phyloP scores from a whole-genome alignment of 768 basidiomycete species.

The Crepidotus variabilis region DNA sequence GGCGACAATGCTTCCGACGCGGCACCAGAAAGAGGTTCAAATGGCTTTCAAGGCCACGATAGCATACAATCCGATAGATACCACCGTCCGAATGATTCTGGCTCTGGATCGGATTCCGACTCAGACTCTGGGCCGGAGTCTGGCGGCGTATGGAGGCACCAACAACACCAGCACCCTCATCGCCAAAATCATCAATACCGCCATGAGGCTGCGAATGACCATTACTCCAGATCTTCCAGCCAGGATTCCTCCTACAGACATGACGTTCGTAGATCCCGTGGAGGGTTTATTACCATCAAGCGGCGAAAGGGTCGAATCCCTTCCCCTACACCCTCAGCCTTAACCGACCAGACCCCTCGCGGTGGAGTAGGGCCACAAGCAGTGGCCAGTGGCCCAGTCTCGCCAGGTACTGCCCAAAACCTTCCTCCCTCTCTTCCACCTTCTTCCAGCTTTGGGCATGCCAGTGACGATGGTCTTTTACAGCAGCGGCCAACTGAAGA shows the following conservation, averaged over 20 bases:
- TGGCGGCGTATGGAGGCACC: background rate
- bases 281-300: background rate
- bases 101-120: slow-evolving; percentile 2
- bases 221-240: background rate
- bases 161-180: slow-evolving; percentile 3
- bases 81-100: slow-evolving; percentile 1
- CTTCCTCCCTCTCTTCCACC: background rate
- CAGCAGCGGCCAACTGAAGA: background rate
- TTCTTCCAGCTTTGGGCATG: background rate
- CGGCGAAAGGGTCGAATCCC: background rate
- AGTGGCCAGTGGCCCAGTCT: background rate
- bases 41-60: background rate
- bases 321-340: background rate
- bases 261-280: background rate
- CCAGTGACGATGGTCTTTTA: background rate
- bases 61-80: background rate
- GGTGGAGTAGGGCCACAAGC: background rate
- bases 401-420: background rate
- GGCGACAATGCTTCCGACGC: background rate
- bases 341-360: background rate
- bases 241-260: background rate
- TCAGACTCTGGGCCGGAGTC: background rate
- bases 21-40: background rate
- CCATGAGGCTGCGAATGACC: slow-evolving; percentile 4
- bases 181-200: background rate